phyloP scores from a whole-genome alignment of 495 filamentous ascomycete genomes.

The Lepraria neglecta region DNA sequence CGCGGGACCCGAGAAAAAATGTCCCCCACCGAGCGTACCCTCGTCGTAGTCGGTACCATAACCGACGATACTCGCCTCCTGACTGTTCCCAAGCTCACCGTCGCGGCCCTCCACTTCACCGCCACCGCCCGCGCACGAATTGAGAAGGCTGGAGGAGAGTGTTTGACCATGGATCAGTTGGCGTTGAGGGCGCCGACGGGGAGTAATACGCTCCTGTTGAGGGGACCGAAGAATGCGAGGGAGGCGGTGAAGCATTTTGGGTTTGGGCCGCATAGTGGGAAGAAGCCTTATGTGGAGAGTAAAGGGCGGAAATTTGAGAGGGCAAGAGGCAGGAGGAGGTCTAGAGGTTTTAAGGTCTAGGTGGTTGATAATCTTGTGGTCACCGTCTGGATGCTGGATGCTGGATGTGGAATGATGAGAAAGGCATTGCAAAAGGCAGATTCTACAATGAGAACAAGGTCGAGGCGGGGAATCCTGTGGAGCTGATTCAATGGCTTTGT shows the following conservation, averaged over 20 bases:
- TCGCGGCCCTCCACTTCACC: constrained; percentile 93
- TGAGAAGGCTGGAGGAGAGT: constrained; percentile 85
- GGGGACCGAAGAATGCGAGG: constrained; percentile 92
- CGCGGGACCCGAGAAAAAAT: constrained; percentile 38
- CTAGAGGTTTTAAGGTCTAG: constrained; percentile 98
- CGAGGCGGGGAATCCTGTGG: background rate
- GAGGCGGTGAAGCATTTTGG: constrained; percentile 99
- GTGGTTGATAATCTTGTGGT: background rate
- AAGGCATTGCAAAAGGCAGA: background rate
- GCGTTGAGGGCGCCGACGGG: constrained; percentile 89
- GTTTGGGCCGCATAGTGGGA: constrained; percentile 92
- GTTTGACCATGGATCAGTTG: constrained; percentile 90
- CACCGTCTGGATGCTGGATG: background rate
- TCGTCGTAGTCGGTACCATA: constrained; percentile 87
- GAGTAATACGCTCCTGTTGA: constrained; percentile 86
- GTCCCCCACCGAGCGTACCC: constrained; percentile 61
- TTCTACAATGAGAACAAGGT: background rate
- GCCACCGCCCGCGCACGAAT: constrained; percentile 91
- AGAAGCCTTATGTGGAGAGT: constrained; percentile 95
- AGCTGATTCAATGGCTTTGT: background rate
- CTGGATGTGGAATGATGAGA: background rate
- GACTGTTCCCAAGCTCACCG: constrained; percentile 77
- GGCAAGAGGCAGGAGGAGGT: constrained; percentile 94
- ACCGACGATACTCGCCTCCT: constrained; percentile 95
- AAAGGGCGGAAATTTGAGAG: constrained; percentile 99